phyloP scores from a whole-genome alignment of 1,284 basidiomycete genomes.

The Boletus holoroseus region DNA sequence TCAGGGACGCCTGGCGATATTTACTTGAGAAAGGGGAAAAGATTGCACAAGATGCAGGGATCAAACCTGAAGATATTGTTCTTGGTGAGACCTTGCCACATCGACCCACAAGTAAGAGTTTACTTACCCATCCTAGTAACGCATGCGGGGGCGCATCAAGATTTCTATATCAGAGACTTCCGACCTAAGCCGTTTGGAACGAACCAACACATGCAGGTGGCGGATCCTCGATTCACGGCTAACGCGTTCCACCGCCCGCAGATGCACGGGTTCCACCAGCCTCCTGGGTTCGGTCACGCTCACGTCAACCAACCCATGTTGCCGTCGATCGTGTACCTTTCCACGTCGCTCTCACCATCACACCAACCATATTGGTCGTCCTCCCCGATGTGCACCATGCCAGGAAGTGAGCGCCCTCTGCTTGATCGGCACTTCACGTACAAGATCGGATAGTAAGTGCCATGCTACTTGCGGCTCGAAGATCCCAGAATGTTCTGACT shows the following conservation, averaged over 20 bases:
- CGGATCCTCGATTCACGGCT: constrained; percentile 6
- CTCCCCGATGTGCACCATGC: constrained; percentile 26
- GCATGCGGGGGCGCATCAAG: constrained; percentile 35
- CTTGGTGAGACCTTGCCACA: constrained; percentile 34
- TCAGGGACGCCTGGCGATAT: constrained; percentile 43
- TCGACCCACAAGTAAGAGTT: background rate
- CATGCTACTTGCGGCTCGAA: background rate
- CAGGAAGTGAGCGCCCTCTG: constrained; percentile 18
- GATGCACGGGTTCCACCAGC: constrained; percentile 18
- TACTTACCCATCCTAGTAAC: constrained; percentile 31
- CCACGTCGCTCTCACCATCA: constrained; percentile 31
- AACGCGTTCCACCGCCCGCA: constrained; percentile 18
- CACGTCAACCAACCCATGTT: constrained; percentile 24
- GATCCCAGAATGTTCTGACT: background rate
- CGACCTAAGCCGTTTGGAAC: constrained; percentile 19
- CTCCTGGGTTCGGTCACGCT: constrained; percentile 7
- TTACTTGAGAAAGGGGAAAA: constrained; percentile 35
- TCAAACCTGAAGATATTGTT: constrained; percentile 42
- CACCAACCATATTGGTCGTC: constrained; percentile 39
- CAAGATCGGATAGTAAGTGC: constrained; percentile 36
- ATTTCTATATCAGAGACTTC: constrained; percentile 37
- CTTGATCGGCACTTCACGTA: constrained; percentile 36
- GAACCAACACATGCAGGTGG: constrained; percentile 5
- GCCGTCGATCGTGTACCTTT: constrained; percentile 37
- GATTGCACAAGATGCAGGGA: constrained; percentile 33